phyloP scores from a whole-genome alignment of 495 filamentous ascomycete species.

The Podospora didyma region DNA sequence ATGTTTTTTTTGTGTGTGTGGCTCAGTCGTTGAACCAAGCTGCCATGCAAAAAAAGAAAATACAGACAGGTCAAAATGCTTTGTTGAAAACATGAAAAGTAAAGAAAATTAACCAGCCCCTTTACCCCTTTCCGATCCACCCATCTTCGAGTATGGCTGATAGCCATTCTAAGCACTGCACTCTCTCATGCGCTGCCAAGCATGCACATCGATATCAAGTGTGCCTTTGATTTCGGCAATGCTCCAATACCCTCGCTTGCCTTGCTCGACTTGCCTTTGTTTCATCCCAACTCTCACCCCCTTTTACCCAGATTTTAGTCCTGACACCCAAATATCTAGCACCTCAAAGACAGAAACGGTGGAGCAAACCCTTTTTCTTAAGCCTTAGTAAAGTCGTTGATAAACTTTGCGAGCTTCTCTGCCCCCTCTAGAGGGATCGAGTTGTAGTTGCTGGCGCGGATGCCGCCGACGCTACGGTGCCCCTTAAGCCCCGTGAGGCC shows the following conservation, averaged over 20 bases:
- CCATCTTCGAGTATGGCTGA: background rate
- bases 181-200: background rate
- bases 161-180: background rate
- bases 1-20: background rate
- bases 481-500: conserved; percentile 73
- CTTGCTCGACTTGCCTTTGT: too few relatives aligned
- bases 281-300: too few relatives aligned
- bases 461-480: conserved; percentile 74
- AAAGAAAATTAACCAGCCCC: background rate
- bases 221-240: too few relatives aligned
- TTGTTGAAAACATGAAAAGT: background rate
- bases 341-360: background rate
- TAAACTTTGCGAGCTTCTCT: conserved; percentile 55
- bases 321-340: too few relatives aligned
- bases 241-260: too few relatives aligned
- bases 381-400: conserved; percentile 51
- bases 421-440: conserved; percentile 55
- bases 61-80: too few relatives aligned
- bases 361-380: background rate
- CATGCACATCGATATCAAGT: too few relatives aligned
- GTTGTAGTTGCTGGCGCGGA: conserved; percentile 63
- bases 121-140: background rate
- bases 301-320: too few relatives aligned
- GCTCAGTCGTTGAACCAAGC: background rate
- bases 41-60: background rate